Conservation (phyloP, 208 protist species). For the Balamuthia mandrillaris region DNA sequence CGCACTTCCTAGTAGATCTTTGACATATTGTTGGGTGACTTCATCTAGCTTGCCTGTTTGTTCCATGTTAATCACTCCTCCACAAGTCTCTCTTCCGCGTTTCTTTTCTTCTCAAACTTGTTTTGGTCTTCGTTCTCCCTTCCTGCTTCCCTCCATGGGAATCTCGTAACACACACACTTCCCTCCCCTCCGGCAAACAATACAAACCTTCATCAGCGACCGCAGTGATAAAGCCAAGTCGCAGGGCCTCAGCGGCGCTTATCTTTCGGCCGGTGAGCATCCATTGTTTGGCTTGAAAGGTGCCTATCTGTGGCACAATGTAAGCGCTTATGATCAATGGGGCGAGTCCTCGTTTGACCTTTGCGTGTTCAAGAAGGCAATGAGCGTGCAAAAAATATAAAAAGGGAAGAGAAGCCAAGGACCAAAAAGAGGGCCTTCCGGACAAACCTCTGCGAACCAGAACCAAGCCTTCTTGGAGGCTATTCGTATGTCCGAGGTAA, state of each 20-base stretch:
- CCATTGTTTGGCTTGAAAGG: slow-evolving; percentile 3
- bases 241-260: background rate
- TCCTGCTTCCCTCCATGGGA: too few species aligned
- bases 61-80: too few species aligned
- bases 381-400: too few species aligned
- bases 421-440: too few species aligned
- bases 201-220: slow-evolving; percentile 12
- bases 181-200: background rate
- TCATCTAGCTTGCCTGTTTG: slow-evolving; percentile 20
- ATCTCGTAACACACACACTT: background rate
- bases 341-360: slow-evolving; percentile 16
- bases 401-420: too few species aligned
- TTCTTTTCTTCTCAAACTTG: too few species aligned
- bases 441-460: slow-evolving; percentile 29
- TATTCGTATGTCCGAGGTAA: background rate
- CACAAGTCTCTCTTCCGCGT: too few species aligned
- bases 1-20: slow-evolving; percentile 4
- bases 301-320: slow-evolving; percentile 36
- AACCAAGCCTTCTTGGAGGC: slow-evolving; percentile 4
- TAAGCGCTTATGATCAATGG: slow-evolving; percentile 27
- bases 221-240: slow-evolving; percentile 1
- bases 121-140: too few species aligned
- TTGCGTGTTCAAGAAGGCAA: background rate
- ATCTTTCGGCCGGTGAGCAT: slow-evolving; percentile 31
- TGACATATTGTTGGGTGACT: background rate